phyloP scores from a whole-genome alignment of 2,329 filamentous ascomycete genomes.

The Metarhizium brunneum region DNA sequence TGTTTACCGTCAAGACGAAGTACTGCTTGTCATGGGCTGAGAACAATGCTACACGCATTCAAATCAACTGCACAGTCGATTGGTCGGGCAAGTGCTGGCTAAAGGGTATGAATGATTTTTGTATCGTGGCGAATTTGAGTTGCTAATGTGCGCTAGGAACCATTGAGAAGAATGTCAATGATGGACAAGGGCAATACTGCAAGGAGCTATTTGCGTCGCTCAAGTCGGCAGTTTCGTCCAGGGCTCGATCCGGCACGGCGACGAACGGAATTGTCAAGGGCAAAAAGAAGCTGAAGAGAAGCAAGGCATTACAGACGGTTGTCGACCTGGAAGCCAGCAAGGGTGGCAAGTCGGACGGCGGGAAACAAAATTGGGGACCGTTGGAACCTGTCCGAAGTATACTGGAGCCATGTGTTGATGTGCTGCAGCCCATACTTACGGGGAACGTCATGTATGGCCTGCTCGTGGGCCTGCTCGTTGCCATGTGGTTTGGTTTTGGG shows the following conservation, averaged over 20 bases:
- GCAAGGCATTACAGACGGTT: constrained; percentile 35
- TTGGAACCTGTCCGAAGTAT: constrained; percentile 69
- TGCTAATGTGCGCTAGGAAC: constrained; percentile 51
- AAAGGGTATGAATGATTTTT: constrained; percentile 54
- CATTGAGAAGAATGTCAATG: constrained; percentile 90
- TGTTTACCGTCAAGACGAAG: constrained; percentile 85
- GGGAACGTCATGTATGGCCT: constrained; percentile 71
- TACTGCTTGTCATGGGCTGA: constrained; percentile 93
- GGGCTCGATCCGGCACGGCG: constrained; percentile 39
- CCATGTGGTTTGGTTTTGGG: constrained; percentile 64
- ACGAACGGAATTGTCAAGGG: constrained; percentile 40
- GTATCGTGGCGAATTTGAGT: neutral
- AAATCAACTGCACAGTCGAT: constrained; percentile 84
- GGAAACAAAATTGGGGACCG: constrained; percentile 58
- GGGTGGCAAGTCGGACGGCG: constrained; percentile 30
- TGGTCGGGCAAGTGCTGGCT: constrained; percentile 99
- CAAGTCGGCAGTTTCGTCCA: constrained; percentile 62
- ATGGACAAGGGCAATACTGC: constrained; percentile 77
- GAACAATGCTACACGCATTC: constrained; percentile 72
- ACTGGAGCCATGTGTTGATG: constrained; percentile 59
- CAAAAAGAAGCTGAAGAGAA: constrained; percentile 54
- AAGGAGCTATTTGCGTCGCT: constrained; percentile 70
- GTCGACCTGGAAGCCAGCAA: constrained; percentile 30
- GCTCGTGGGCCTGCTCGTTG: constrained; percentile 61
- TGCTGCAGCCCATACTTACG: constrained; percentile 61